Base-by-base conservation (phyloP, 768 basidiomycete genomes). In the Tremella yokohamensis region DNA sequence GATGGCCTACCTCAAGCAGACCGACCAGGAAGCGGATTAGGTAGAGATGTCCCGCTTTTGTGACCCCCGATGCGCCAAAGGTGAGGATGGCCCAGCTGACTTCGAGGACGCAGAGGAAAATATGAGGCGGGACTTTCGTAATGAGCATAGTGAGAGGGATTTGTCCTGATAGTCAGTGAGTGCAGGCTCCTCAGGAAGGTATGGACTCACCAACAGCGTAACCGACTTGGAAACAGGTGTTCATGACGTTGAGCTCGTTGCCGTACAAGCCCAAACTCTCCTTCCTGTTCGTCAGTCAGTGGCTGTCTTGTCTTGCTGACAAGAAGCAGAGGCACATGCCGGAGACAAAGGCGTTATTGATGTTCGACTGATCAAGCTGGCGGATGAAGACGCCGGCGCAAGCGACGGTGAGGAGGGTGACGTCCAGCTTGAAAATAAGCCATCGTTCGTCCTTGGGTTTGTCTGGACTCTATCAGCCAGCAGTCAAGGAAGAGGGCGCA, bases 1-100 rank as follows among this genome's bases (percentile, higher is more conserved):
- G 19, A 6, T n/a, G 7, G 25, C 49, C 8, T 34, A 34, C 29
- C 29, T 34, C 29, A 19, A 70, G 64, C 2, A 72, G 62, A 11
- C 73, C 73, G 20, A 75, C 67, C 19, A 75, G 56, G 58, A 75
- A 75, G 0, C 73, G 64, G 40, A 68, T 44, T 20, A 63, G 68
- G 49, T 70, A 75, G 1, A 75, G 57, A 3, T 62, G 39, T 22
- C 57, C 51, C 37, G 49, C 52, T n/a, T 65, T 59, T 48, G 63
- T 69, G 54, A 75, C 67, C 8, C 62, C 52, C 51, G 68, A 72
- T 1, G 63, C 58, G 3, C 57, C 70, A 6, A 74, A 60, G 1
- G 73, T 74, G 25, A 60, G 49, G 22, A 71, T 49, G 8, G 66
- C 67, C 73, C 73, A 75, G 8, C 64, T 62, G 8, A 69, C 29